phyloP scores from a whole-genome alignment of 139 green algal species.

The Chlamydomonas urium region DNA sequence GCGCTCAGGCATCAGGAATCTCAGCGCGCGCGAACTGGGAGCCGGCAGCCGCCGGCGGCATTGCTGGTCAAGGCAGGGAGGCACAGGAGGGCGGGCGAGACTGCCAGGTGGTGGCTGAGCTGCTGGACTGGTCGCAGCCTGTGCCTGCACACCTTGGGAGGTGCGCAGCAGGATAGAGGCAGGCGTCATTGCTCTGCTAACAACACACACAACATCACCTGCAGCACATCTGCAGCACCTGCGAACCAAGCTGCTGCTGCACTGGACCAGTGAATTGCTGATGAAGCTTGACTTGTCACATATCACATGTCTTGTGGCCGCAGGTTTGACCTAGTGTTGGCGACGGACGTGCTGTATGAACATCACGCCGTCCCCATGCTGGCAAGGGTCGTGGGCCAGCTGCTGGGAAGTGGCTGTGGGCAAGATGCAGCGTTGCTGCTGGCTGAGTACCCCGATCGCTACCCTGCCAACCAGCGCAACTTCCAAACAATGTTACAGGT shows the following conservation, averaged over 20 bases:
- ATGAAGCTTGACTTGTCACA: too few species aligned
- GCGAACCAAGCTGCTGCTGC: too few species aligned
- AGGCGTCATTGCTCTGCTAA: too few species aligned
- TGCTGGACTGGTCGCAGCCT: slow-evolving; percentile 8
- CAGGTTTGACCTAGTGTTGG: slow-evolving; percentile 7
- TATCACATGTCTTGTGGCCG: too few species aligned
- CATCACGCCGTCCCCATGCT: neutral
- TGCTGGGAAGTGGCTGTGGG: neutral
- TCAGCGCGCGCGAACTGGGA: too few species aligned
- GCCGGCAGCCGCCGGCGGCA: too few species aligned
- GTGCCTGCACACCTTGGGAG: neutral
- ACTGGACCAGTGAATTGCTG: too few species aligned
- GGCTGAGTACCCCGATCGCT: neutral
- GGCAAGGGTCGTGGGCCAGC: neutral
- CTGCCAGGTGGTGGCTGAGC: too few species aligned
- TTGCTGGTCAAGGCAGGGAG: too few species aligned
- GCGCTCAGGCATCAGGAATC: neutral
- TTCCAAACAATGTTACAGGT: neutral
- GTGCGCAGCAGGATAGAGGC: neutral
- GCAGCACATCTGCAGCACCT: too few species aligned
- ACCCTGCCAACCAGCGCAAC: slow-evolving; percentile 2
- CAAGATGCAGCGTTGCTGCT: neutral
- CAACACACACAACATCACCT: too few species aligned
- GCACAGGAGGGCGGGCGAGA: too few species aligned
- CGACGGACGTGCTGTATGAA: slow-evolving; percentile 8